Conservation (phyloP, 140 eudicot species). For the Oenanthe javanica region DNA sequence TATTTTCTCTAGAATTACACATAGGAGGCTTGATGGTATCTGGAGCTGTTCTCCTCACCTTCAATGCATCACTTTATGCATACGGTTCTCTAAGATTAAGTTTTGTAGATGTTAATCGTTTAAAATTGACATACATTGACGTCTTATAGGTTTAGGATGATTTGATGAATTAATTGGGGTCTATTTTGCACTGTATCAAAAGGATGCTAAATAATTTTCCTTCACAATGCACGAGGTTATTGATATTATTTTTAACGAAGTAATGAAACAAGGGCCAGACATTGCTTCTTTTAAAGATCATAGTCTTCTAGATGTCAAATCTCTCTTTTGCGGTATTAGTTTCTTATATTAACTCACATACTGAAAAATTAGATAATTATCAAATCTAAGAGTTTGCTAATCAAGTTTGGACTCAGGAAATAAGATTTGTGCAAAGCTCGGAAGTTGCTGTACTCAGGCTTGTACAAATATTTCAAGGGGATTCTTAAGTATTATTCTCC, state of each 20-base stretch:
- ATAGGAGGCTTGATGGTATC: not conserved
- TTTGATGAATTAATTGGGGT: not conserved
- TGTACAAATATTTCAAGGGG: constrained; percentile 10
- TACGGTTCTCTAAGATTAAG: not conserved
- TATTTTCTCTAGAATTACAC: not conserved
- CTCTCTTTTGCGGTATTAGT: not conserved
- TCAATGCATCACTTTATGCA: not conserved
- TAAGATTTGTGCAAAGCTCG: constrained; percentile 14
- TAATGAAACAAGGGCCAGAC: not conserved
- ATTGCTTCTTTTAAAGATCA: not conserved
- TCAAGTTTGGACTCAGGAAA: constrained; percentile 17
- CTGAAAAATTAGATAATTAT: constrained; percentile 5
- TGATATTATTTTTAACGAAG: not conserved
- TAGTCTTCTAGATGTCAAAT: not conserved
- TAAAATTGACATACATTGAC: not conserved
- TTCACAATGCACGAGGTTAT: not conserved
- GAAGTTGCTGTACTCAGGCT: constrained; percentile 18
- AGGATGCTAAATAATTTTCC: not conserved
- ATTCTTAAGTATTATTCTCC: constrained; percentile 10
- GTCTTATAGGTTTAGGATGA: not conserved
- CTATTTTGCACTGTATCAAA: not conserved
- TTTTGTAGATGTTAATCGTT: not conserved
- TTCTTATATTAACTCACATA: constrained; percentile 8
- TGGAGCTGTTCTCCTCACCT: not conserved
- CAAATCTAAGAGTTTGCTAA: constrained; percentile 9